phyloP scores from a whole-genome alignment of 164 flowering plant genomes.

The Vitis labrusca region DNA sequence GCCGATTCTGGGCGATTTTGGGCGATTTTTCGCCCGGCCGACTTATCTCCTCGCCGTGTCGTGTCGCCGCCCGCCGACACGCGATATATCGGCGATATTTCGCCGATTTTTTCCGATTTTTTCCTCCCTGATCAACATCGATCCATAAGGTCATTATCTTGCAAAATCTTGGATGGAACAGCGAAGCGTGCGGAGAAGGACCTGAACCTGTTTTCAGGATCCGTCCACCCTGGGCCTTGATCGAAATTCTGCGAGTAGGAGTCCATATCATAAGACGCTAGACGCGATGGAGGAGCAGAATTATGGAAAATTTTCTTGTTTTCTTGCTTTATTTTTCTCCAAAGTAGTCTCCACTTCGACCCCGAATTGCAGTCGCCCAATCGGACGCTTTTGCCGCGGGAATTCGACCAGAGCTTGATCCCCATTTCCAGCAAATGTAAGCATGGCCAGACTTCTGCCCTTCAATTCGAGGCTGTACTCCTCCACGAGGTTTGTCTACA shows the following conservation, averaged over 20 bases:
- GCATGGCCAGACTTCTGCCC: not conserved
- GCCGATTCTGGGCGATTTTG: no score
- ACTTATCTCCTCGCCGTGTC: no score
- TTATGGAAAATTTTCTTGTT: constrained; percentile 18
- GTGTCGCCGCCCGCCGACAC: no score
- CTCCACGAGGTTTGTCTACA: no score
- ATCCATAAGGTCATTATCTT: not conserved
- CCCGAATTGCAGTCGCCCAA: constrained; percentile 8
- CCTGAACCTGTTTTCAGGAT: constrained; percentile 4
- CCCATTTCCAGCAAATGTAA: constrained; percentile 18
- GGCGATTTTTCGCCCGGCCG: no score
- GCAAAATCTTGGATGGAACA: constrained; percentile 4
- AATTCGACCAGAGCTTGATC: constrained; percentile 28
- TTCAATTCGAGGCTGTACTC: no score
- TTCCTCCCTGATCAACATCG: no score
- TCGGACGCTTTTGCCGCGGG: constrained; percentile 20
- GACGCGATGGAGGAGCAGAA: not conserved
- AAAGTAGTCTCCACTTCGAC: constrained; percentile 21
- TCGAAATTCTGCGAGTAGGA: constrained; percentile 18
- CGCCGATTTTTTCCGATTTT: no score
- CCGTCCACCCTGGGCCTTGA: constrained; percentile 4
- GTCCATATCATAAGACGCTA: constrained; percentile 26
- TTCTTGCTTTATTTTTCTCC: constrained; percentile 36
- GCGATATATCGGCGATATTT: no score
- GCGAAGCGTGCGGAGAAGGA: constrained; percentile 21